These are phyloP conservation scores for Chloranthus sessilifolius DNA, from an alignment of 164 flowering plant species.

Conservation along the genomic window DNA sequence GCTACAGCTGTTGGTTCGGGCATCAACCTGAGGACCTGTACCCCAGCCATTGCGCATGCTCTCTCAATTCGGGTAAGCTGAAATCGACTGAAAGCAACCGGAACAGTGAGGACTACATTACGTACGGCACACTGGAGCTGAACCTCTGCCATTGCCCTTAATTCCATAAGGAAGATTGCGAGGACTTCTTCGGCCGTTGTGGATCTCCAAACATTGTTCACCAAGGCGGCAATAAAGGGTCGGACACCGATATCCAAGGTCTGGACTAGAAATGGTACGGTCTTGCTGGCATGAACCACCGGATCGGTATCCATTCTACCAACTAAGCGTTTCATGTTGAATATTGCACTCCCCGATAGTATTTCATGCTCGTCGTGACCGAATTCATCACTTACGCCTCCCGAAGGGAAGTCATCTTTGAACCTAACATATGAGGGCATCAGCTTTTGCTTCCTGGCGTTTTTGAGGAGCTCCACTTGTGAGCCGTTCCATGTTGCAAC, in stretches of 20 bases:
- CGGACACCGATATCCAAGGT: slow-evolving; percentile 75
- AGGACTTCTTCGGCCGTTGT: slow-evolving; percentile 92
- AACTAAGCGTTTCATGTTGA: slow-evolving; percentile 84
- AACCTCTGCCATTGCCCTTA: slow-evolving; percentile 67
- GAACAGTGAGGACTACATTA: slow-evolving; percentile 72
- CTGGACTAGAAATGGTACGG: slow-evolving; percentile 81
- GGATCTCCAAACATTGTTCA: slow-evolving; percentile 80
- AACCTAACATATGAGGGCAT: slow-evolving; percentile 71
- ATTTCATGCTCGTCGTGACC: slow-evolving; percentile 56
- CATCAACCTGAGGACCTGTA: slow-evolving; percentile 79
- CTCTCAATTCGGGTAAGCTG: slow-evolving; percentile 78
- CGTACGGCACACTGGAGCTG: slow-evolving; percentile 52
- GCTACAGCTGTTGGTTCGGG: slow-evolving; percentile 96
- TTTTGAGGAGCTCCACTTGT: slow-evolving; percentile 60
- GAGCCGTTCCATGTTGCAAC: slow-evolving; percentile 88
- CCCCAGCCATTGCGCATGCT: slow-evolving; percentile 97
- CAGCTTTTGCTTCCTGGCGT: slow-evolving; percentile 60
- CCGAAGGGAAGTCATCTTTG: slow-evolving; percentile 61
- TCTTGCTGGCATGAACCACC: slow-evolving; percentile 68
- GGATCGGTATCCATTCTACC: slow-evolving; percentile 94
- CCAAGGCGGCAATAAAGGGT: slow-evolving; percentile 84
- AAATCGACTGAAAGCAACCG: slow-evolving; percentile 84
- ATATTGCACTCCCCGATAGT: slow-evolving; percentile 74
- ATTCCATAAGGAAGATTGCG: slow-evolving; percentile 72
- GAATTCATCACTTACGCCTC: slow-evolving; percentile 54